Evolutionary conservation across 2,329 filamentous ascomycete species (phyloP), one percentile per base, ranked within the genome.

Genomic region (Cladosporium sphaerospermum): DNA sequence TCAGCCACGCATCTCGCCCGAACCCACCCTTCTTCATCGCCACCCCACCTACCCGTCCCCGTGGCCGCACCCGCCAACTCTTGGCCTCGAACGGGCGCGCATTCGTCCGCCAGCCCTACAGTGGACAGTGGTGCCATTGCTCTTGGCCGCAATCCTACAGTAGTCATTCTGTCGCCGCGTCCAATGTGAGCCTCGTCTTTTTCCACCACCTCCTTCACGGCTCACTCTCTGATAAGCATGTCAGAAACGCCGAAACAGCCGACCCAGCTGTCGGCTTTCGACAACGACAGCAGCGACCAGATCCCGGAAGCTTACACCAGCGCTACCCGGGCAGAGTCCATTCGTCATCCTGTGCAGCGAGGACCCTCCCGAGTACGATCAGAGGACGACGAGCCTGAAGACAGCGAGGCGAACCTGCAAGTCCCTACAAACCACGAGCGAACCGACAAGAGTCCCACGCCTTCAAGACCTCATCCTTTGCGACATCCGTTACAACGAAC

Each of bases 291-390:
- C 39, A 9, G 10, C 36, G 36, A 39, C 13, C 36, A 39, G 36
- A 14, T 3, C n/a, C 8, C 42, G 10, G 13, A 43, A 3, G 40
- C 28, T 28, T 14, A 44, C 13, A 34, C 40, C 48, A 51, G 16
- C 40, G 40, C 40, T 3, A 10, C 19, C 16, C 31, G 34, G 6
- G 40, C 33, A 11, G 32, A 51, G 13, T 32, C 48, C 14, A 44
- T 51, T 32, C 48, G 48, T 6, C 48, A 51, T 16, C 48, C 48
- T 7, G 44, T 51, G 13, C 48, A 44, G 32, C 48, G 48, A 34
- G 48, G 48, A 43, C n/a, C 31, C 5, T 51, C 48, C 7, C 43
- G 37, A 7, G 40, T 51, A 13, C 48, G 44, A 32, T 18, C 9
- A 37, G 48, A 44, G 5, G 40, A 37, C 18, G 42, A 51, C 32